Base-by-base conservation (phyloP, 2,329 filamentous ascomycete species). In the Cytospora piceae region DNA sequence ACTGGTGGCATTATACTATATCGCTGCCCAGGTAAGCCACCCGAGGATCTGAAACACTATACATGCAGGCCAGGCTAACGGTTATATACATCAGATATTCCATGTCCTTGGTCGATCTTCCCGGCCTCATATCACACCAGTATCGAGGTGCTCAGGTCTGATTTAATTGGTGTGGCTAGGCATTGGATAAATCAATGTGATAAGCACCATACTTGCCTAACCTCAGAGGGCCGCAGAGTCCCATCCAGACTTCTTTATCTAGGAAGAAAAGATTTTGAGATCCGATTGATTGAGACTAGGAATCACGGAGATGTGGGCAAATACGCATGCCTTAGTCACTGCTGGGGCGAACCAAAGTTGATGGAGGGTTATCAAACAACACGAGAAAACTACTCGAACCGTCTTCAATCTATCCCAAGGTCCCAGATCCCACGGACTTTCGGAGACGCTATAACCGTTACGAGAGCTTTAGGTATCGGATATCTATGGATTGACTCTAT, bases 401-500 rank as follows among this genome's bases (percentile, higher is more conserved):
- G 17, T 17, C 29, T 22, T 12, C n/a, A 24, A 24, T 49, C 46
- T 5, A 22, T 54, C 15, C 29, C 52, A 11, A 32, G 27, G 52
- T 31, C 27, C 27, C 4, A 20, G 12, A 20, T 54, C 11, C 52
- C 52, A 9, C 24, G 27, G 1, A 65, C 63, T 9, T 70, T 72
- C 29, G 63, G 24, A 11, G 64, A 73, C 27, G 69, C 71, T 3
- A 63, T 71, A 1, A n/a, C 2, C 0, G 57, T 67, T 11, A 70
- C 70, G 0, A 63, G 70, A 3, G 66, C 49, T 5, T 37, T 73
- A 0, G 64, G 63, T 2, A 1, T 67, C 3, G 52, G 27, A 11
- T 72, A 70, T 53, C 24, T 72, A 2, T 72, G 71, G 71, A 72
- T 73, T 14, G 34, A 37, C 12, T 15, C 12, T 12, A 37, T 37